phyloP scores from a whole-genome alignment of 2,329 filamentous ascomycete species.

The Nemania diffusa region DNA sequence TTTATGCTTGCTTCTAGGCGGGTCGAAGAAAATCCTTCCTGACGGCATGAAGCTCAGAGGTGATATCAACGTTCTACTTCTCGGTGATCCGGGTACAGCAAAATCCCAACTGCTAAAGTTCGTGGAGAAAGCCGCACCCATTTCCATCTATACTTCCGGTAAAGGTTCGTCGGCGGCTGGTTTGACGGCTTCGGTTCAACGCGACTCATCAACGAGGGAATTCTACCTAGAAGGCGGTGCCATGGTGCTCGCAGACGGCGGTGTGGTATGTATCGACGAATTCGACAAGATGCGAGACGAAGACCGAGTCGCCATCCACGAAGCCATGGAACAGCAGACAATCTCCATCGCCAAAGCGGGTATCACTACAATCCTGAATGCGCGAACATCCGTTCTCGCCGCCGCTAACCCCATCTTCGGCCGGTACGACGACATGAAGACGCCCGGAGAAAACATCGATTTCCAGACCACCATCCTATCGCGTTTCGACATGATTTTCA shows the following conservation, averaged over 20 bases:
- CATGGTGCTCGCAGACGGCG: slow-evolving; percentile 97
- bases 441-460: slow-evolving; percentile 97
- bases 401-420: slow-evolving; percentile 98
- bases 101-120: slow-evolving; percentile 98
- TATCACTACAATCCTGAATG: slow-evolving; percentile 97
- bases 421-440: slow-evolving; percentile 97
- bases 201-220: slow-evolving; percentile 89
- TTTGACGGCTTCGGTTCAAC: slow-evolving; percentile 95
- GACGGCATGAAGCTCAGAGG: slow-evolving; percentile 98
- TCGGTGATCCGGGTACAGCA: slow-evolving; percentile 97
- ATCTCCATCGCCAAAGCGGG: slow-evolving; percentile 99
- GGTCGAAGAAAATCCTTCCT: slow-evolving; percentile 96
- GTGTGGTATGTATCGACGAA: slow-evolving; percentile 98
- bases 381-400: slow-evolving; percentile 91
- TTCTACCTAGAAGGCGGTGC: slow-evolving; percentile 98
- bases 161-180: slow-evolving; percentile 98
- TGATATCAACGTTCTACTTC: slow-evolving; percentile 95
- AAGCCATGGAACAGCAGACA: slow-evolving; percentile 99
- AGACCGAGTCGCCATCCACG: slow-evolving; percentile 97
- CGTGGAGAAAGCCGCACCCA: slow-evolving; percentile 94
- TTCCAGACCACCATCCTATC: slow-evolving; percentile 99
- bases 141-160: slow-evolving; percentile 97
- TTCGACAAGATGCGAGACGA: no score
- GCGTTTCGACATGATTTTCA: slow-evolving; percentile 99
- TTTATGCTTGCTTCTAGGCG: slow-evolving; percentile 89